phyloP scores from a whole-genome alignment of 2,329 filamentous ascomycete genomes.

The Diaporthe ilicicola region DNA sequence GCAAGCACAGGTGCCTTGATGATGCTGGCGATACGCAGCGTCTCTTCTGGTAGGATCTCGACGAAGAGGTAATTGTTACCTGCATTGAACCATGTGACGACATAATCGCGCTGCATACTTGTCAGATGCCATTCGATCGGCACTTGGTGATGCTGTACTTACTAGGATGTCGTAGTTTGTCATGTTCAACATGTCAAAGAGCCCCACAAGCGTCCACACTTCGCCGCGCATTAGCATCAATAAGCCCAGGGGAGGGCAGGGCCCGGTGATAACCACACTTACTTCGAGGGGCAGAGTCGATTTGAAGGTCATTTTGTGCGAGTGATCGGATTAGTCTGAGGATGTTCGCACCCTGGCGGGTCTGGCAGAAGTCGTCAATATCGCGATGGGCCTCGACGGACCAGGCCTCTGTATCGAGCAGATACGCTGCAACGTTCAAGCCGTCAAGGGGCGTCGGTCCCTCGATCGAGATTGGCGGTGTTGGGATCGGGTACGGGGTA shows the following conservation, averaged over 20 bases:
- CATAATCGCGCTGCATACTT: conserved; percentile 49
- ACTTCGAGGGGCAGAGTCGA: conserved; percentile 70
- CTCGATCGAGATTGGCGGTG: conserved; percentile 6
- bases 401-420: conserved; percentile 24
- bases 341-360: conserved; percentile 71
- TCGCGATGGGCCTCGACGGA: conserved; percentile 43
- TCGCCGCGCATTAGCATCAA: background rate
- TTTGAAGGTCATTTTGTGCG: conserved; percentile 58
- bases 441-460: background rate
- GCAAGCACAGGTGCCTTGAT: conserved; percentile 54
- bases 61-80: conserved; percentile 65
- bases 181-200: conserved; percentile 68
- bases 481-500: background rate
- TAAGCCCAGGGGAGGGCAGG: too few species aligned
- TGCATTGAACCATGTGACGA: conserved; percentile 67
- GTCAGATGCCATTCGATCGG: conserved; percentile 4
- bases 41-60: conserved; percentile 69
- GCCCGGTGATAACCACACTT: background rate
- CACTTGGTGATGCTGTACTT: conserved; percentile 33
- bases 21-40: conserved; percentile 63
- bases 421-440: background rate
- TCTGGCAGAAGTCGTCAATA: conserved; percentile 68
- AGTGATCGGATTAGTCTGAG: conserved; percentile 69
- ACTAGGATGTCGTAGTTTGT: conserved; percentile 46
- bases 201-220: conserved; percentile 70